phyloP scores from a whole-genome alignment of 106 monocot species.

The Apostasia shenzhenica region DNA sequence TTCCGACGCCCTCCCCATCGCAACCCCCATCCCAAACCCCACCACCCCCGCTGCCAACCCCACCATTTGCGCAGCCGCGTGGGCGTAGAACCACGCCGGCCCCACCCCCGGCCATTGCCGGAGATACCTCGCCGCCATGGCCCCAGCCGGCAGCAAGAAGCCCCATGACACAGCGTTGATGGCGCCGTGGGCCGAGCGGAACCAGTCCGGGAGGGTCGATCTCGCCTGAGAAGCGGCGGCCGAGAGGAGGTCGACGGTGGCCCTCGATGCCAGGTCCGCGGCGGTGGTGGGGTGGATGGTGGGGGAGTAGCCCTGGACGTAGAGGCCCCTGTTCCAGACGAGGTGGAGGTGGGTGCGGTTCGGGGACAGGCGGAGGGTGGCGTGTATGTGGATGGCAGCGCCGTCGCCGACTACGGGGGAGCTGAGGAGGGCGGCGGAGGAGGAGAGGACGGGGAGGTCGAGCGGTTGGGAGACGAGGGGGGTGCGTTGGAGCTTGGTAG shows the following conservation, averaged over 20 bases:
- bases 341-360: constrained; percentile 66
- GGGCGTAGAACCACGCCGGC: constrained; percentile 79
- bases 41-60: constrained; percentile 45
- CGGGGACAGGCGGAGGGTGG: constrained; percentile 27
- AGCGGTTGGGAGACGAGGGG: constrained; percentile 58
- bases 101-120: constrained; percentile 37
- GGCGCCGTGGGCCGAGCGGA: constrained; percentile 34
- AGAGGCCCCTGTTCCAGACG: constrained; percentile 87
- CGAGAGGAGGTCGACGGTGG: constrained; percentile 57
- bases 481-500: constrained; percentile 63
- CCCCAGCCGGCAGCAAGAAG: constrained; percentile 51
- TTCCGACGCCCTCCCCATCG: constrained; percentile 38
- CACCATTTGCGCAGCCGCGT: constrained; percentile 46
- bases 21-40: constrained; percentile 48
- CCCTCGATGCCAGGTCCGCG: constrained; percentile 51
- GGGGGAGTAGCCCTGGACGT: constrained; percentile 86
- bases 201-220: constrained; percentile 9
- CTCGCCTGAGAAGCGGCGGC: constrained; percentile 14
- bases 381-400: constrained; percentile 40
- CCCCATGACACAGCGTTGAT: constrained; percentile 76
- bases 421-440: constrained; percentile 16
- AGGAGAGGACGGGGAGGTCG: constrained; percentile 40
- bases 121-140: constrained; percentile 57
- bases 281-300: constrained; percentile 67
- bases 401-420: constrained; percentile 9